Base-by-base conservation (phyloP, 2,329 filamentous ascomycete genomes). In the Exserohilum turcica region DNA sequence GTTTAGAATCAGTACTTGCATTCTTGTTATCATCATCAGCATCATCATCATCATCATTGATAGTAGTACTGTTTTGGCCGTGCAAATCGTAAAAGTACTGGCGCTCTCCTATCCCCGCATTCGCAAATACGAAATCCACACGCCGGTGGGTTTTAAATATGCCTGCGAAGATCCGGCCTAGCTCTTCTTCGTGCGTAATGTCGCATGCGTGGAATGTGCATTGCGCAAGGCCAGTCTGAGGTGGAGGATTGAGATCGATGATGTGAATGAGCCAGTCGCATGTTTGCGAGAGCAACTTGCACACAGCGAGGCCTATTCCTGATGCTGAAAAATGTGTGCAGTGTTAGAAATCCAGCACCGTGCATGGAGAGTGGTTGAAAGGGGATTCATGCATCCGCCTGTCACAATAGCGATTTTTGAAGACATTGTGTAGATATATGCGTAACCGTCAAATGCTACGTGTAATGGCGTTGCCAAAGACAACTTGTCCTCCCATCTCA, bases 101-200 rank as follows among this genome's bases (percentile, higher is more conserved):
- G 24, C 68, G 65, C 50, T 78, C 76, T 15, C 77, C 64, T 33
- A 79, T 71, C 6, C 78, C 78, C 2, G 78, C 78, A 50, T 80
- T 80, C 21, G 76, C 78, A 60, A 80, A 80, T 42, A 80, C 77
- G 54, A 80, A 78, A 63, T 80, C 78, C 6, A 80, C 47, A 33
- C n/a, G 39, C 12, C 21, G 24, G 18, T 51, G n/a, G 31, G 32
- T 15, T 2, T 13, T 4, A 19, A 16, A 43, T 27, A 36, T 13
- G 1, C 16, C 7, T 13, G 32, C 13, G 32, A 35, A 35, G 13
- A 35, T 16, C 13, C 6, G 7, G 13, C 32, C 32, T 4, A 35
- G 32, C 32, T n/a, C 15, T 4, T n/a, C 3, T 13, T 35, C 32
- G 10, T 35, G 6, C 12, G 32, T 35, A 6, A 35, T 15, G 32